These are phyloP conservation scores for Phytopythium mirpurense DNA, from an alignment of 352 stramenopile genomes.

Conservation along the genomic window DNA sequence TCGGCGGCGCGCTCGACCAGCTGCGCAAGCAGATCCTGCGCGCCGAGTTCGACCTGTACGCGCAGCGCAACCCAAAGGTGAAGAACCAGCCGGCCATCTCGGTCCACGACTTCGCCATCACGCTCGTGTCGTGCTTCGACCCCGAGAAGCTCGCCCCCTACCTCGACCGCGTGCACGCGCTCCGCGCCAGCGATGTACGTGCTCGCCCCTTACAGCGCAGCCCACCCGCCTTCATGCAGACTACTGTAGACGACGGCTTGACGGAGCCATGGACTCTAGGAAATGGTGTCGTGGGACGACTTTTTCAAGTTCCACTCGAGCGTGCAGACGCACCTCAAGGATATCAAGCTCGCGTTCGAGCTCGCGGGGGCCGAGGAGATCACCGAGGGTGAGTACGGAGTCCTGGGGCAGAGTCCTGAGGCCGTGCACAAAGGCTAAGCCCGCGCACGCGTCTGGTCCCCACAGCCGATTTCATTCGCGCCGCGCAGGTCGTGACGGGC, in stretches of 20 bases:
- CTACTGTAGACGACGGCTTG: not conserved
- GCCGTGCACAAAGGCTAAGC: too few relatives aligned
- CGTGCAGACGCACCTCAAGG: conserved; percentile 59
- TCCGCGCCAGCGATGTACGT: conserved; percentile 55
- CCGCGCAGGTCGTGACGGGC: conserved; percentile 51
- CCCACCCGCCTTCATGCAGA: too few relatives aligned
- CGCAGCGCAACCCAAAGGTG: conserved; percentile 27
- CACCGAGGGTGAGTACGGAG: conserved; percentile 38
- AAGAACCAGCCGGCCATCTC: conserved; percentile 47
- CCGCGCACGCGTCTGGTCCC: too few relatives aligned
- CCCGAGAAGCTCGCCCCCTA: conserved; percentile 54
- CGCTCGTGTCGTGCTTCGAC: conserved; percentile 68
- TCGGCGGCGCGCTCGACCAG: conserved; percentile 39
- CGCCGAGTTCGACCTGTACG: conserved; percentile 73
- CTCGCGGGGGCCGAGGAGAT: conserved; percentile 57
- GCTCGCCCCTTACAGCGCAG: too few relatives aligned
- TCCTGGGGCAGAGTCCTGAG: too few relatives aligned
- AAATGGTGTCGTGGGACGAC: conserved; percentile 61
- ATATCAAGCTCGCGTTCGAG: conserved; percentile 74
- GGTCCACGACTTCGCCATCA: conserved; percentile 76
- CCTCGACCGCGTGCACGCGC: conserved; percentile 49
- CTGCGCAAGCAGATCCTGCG: conserved; percentile 56
- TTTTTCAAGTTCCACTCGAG: conserved; percentile 74
- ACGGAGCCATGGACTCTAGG: conserved; percentile 12
- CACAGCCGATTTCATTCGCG: conserved; percentile 69